Percentiles rank a stretch among this genome's conserved stretches.
Evolutionary conservation across 2,329 filamentous ascomycete genomes (phyloP).

Genomic region (Talaromyces rugulosus): DNA sequence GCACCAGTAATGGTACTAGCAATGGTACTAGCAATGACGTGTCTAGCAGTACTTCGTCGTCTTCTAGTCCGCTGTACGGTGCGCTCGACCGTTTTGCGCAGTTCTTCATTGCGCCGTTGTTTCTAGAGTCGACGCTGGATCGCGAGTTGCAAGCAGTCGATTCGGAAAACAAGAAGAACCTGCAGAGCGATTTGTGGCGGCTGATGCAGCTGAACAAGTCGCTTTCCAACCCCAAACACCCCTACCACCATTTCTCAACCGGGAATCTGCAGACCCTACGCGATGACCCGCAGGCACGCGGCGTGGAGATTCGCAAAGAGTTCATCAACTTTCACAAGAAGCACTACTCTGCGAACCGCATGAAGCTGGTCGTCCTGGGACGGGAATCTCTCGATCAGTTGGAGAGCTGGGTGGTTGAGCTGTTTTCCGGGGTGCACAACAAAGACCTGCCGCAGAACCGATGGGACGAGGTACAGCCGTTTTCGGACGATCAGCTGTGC

Average conservation of each 20-base stretch:
- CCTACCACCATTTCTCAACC: slow-evolving; percentile 87
- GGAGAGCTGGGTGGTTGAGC: slow-evolving; percentile 76
- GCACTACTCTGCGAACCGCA: slow-evolving; percentile 88
- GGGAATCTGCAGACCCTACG: slow-evolving; percentile 84
- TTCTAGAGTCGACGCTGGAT: slow-evolving; percentile 78
- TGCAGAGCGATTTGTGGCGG: slow-evolving; percentile 86
- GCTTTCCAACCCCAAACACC: slow-evolving; percentile 80
- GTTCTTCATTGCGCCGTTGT: slow-evolving; percentile 87
- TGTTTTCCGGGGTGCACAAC: slow-evolving; percentile 78
- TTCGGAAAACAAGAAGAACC: slow-evolving; percentile 96
- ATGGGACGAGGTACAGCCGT: slow-evolving; percentile 62
- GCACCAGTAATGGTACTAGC: slow-evolving; percentile 2
- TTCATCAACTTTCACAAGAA: slow-evolving; percentile 89
- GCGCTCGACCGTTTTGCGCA: slow-evolving; percentile 88
- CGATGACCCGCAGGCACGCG: slow-evolving; percentile 70
- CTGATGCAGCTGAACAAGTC: slow-evolving; percentile 84
- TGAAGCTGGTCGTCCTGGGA: slow-evolving; percentile 86
- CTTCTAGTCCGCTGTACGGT: slow-evolving; percentile 58
- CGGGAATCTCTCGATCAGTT: slow-evolving; percentile 76
- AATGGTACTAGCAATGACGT: slow-evolving; percentile 13
- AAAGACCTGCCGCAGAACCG: slow-evolving; percentile 68
- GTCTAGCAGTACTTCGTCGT: slow-evolving; percentile 18
- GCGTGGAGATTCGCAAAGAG: slow-evolving; percentile 80
- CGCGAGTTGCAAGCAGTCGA: slow-evolving; percentile 85
- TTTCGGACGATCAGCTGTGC: slow-evolving; percentile 56